Evolutionary conservation across 129 eudicot species (phyloP).

Genomic region (Dittrichia graveolens): DNA sequence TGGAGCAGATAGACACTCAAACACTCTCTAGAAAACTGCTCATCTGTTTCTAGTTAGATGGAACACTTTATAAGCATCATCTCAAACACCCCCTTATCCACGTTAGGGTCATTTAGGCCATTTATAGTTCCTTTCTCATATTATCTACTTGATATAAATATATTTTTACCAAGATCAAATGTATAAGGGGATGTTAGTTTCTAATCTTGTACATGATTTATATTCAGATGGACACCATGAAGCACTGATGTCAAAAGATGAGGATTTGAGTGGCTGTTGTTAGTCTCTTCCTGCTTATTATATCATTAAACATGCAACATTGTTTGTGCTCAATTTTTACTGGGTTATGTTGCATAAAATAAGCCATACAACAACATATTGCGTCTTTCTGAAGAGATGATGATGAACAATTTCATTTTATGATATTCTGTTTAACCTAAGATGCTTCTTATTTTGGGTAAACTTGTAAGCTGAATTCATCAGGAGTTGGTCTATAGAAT

Average conservation of each 20-base stretch:
- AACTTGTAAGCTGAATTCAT: slow-evolving; percentile 7
- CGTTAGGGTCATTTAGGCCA: too few relatives aligned
- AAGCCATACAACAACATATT: slow-evolving; percentile 21
- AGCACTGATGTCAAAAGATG: slow-evolving; percentile 35
- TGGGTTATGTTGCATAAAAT: slow-evolving; percentile 35
- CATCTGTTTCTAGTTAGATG: too few relatives aligned
- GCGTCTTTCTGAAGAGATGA: background rate
- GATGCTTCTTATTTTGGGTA: background rate
- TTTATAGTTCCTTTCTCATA: too few relatives aligned
- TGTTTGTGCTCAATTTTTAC: slow-evolving; percentile 27
- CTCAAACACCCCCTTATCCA: too few relatives aligned
- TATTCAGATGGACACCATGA: slow-evolving; percentile 33
- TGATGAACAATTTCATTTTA: slow-evolving; percentile 15
- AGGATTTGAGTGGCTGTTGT: slow-evolving; percentile 21
- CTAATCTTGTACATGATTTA: slow-evolving; percentile 28
- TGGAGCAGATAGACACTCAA: too few relatives aligned
- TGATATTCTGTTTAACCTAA: slow-evolving; percentile 15
- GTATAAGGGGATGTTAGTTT: background rate
- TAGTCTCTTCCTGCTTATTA: too few relatives aligned
- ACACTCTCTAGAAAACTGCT: too few relatives aligned
- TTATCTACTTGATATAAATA: slow-evolving; percentile 15
- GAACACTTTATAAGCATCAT: too few relatives aligned
- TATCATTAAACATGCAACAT: slow-evolving; percentile 32
- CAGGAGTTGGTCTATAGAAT: background rate
- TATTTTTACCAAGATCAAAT: slow-evolving; percentile 3